phyloP scores from a whole-genome alignment of 2,329 filamentous ascomycete species.

The Neophaeococcomyces mojaviensis region DNA sequence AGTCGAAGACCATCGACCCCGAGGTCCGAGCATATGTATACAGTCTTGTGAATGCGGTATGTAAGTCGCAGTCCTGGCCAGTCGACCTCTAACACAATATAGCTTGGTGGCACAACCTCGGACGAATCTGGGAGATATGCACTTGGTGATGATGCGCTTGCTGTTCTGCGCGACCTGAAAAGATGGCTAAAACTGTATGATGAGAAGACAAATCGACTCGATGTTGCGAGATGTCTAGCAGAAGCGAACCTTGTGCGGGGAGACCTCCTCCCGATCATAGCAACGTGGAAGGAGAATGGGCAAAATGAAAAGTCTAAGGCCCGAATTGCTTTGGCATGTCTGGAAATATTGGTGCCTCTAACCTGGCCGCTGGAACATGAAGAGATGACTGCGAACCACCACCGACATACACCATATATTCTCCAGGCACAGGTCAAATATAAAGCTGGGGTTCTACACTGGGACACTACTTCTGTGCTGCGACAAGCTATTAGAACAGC shows the following conservation, averaged over 20 bases:
- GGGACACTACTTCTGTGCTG: constrained; percentile 67
- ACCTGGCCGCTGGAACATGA: constrained; percentile 90
- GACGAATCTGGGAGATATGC: constrained; percentile 77
- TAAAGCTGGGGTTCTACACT: constrained; percentile 81
- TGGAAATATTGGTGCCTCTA: constrained; percentile 83
- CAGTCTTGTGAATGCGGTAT: constrained; percentile 84
- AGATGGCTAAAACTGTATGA: constrained; percentile 94
- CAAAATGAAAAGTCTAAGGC: constrained; percentile 68
- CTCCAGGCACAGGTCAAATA: constrained; percentile 82
- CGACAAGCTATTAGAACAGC: constrained; percentile 73
- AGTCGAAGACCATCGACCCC: constrained; percentile 64
- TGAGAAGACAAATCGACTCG: constrained; percentile 85
- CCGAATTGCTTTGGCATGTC: constrained; percentile 72
- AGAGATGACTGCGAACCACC: constrained; percentile 84
- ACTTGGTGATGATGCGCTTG: constrained; percentile 85
- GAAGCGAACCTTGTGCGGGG: constrained; percentile 88
- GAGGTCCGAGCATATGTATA: constrained; percentile 90
- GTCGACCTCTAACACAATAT: constrained; percentile 15
- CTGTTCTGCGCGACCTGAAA: constrained; percentile 86
- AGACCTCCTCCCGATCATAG: constrained; percentile 82
- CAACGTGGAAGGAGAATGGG: constrained; percentile 67
- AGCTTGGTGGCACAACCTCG: constrained; percentile 78
- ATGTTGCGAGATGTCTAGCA: constrained; percentile 85
- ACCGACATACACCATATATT: constrained; percentile 82
- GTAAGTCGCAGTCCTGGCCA: constrained; percentile 34